phyloP scores from a whole-genome alignment of 2,329 filamentous ascomycete genomes.

The Leptodontidium sp. region DNA sequence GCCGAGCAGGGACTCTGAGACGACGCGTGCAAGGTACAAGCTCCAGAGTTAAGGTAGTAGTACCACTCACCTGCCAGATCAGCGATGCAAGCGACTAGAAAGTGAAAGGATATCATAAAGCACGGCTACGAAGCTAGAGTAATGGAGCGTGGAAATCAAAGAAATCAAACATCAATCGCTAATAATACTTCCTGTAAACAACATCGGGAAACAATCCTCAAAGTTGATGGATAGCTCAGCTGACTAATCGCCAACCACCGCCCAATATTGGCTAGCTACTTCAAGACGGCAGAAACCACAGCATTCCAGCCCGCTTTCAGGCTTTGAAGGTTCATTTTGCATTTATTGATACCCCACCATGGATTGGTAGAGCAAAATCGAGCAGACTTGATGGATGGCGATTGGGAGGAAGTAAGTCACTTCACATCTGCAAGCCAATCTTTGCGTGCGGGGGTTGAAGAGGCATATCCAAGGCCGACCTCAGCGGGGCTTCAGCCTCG shows the following conservation, averaged over 20 bases:
- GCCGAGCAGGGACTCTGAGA: conserved; percentile 25
- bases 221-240: too few species aligned
- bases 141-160: too few species aligned
- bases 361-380: conserved; percentile 35
- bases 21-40: conserved; percentile 16
- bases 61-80: neutral
- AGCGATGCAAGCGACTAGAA: too few species aligned
- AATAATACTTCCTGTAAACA: too few species aligned
- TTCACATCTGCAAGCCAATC: neutral
- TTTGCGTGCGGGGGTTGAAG: neutral
- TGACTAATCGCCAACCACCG: neutral
- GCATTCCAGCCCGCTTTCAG: conserved; percentile 12
- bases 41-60: neutral
- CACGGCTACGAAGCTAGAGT: too few species aligned
- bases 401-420: conserved; percentile 70
- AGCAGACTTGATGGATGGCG: conserved; percentile 63
- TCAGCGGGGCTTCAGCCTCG: conserved; percentile 33
- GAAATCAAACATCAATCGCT: too few species aligned
- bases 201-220: too few species aligned
- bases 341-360: conserved; percentile 30
- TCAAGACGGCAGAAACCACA: conserved; percentile 17
- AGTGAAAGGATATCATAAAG: too few species aligned
- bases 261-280: neutral
- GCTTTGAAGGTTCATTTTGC: conserved; percentile 14
- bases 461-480: conserved; percentile 9